phyloP scores from a whole-genome alignment of 805 yeast species.

The Zygotorulaspora chibaensis region DNA sequence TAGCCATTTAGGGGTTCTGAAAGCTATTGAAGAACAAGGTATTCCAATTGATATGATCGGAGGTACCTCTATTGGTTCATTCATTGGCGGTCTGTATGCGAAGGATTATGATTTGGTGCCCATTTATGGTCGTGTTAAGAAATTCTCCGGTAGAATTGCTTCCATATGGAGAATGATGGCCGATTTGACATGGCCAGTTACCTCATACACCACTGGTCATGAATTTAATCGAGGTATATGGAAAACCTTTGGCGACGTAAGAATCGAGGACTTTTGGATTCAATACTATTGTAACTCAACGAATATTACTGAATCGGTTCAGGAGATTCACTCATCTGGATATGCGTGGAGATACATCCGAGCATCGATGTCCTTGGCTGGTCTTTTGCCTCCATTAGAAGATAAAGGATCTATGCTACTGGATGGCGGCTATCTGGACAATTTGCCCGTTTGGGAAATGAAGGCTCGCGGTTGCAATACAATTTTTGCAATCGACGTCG shows the following conservation, averaged over 20 bases:
- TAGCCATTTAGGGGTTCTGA: conserved; percentile 86
- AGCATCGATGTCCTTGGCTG: conserved; percentile 96
- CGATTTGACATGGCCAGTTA: conserved; percentile 89
- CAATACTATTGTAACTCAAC: conserved; percentile 87
- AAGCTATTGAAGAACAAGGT: conserved; percentile 85
- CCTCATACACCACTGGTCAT: conserved; percentile 94
- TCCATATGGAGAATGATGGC: conserved; percentile 80
- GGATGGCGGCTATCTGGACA: conserved; percentile 96
- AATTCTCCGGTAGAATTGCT: conserved; percentile 75
- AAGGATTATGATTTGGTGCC: conserved; percentile 88
- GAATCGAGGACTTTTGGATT: conserved; percentile 96
- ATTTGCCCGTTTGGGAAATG: conserved; percentile 90
- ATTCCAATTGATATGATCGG: conserved; percentile 93
- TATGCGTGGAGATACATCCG: conserved; percentile 93
- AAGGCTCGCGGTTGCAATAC: conserved; percentile 79
- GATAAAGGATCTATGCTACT: conserved; percentile 88
- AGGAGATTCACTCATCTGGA: conserved; percentile 91
- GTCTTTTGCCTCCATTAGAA: conserved; percentile 77
- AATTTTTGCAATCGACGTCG: conserved; percentile 92
- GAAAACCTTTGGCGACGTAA: conserved; percentile 87
- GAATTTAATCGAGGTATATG: conserved; percentile 97
- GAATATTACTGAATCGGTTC: conserved; percentile 87
- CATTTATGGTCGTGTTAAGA: conserved; percentile 83
- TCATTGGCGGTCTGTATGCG: conserved; percentile 93
- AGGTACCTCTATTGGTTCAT: conserved; percentile 94